Base-by-base conservation (phyloP, 768 basidiomycete species). In the Russula compacta region DNA sequence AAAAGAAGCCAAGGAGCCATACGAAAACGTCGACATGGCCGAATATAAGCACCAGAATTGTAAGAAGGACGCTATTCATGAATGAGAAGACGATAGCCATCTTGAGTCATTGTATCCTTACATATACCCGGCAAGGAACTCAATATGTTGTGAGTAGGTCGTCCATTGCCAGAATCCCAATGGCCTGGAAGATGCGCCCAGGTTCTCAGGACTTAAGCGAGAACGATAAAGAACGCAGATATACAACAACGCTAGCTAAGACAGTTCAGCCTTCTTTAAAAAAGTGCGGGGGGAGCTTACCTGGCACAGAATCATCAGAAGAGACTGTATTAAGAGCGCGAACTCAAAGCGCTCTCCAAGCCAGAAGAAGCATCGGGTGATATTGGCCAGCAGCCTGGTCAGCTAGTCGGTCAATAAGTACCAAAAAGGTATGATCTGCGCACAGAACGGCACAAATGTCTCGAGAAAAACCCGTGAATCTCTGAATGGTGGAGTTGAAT, bases 361-460 rank as follows among this genome's bases (percentile, higher is more conserved):
- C 91, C 91, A 93, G 74, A 92, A 93, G 77, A 92, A 93, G 72
- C 91, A 93, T 68, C 91, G 80, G 29, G 87, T 86, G 56, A 92
- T 90, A 72, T 93, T 93, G 53, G 90, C 89, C 61, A 89, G 77
- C 36, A 92, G 76, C 66, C 89, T 90, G 55, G 19, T 56, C 35
- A 32, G 15, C 29, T 8, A 32, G 53, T 53, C 17, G 24, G 48
- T 51, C 17, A 11, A 46, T 42, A 40, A n/a, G 29, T 43, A 33
- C 5, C 19, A 12, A 33, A 19, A 21, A 12, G 6, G 24, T 12
- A 40, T 44, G 19, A 57, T 10, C 39, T 49, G 73, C 75, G 72
- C 62, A 89, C 84, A 93, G 73, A 60, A 93, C 92, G 8, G 87
- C 91, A 68, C 89, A 92, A 56, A 92, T 84, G 69, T 93, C 91